Evolutionary conservation across 225 moss, liverwort and hornwort genomes (phyloP).

Genomic region (Ulota crispa): DNA sequence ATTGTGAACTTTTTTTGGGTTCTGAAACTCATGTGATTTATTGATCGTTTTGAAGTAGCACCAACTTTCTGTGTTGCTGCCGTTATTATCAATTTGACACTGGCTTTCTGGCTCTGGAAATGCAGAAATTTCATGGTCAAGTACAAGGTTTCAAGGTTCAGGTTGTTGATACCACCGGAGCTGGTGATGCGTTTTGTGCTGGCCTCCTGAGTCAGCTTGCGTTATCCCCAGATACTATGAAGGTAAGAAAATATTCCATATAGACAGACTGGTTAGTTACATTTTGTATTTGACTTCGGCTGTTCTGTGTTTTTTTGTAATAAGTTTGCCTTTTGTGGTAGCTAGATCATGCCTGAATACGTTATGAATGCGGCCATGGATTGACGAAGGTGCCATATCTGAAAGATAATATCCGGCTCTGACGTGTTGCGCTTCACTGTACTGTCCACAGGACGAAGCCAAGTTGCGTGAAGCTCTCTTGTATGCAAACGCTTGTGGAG

Average conservation of each 20-base stretch:
- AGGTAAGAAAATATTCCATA: conserved; percentile 26
- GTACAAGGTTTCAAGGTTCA: conserved; percentile 45
- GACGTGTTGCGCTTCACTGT: conserved; percentile 11
- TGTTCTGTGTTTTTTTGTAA: background rate
- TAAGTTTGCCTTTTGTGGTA: background rate
- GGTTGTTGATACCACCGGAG: conserved; percentile 64
- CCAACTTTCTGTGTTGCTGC: background rate
- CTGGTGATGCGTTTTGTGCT: conserved; percentile 71
- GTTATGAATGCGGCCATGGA: background rate
- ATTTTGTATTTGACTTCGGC: background rate
- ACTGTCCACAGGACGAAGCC: conserved; percentile 41
- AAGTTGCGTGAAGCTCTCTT: conserved; percentile 49
- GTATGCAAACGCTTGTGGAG: conserved; percentile 63
- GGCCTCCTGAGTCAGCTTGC: conserved; percentile 50
- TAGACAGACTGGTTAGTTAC: background rate
- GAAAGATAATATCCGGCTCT: conserved; percentile 1
- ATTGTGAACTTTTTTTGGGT: background rate
- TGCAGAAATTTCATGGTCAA: conserved; percentile 54
- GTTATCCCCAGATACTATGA: conserved; percentile 28
- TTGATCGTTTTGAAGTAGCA: conserved; percentile 5
- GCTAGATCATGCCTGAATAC: background rate
- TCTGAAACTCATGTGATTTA: background rate
- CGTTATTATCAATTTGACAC: background rate
- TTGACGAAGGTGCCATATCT: background rate
- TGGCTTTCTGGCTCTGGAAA: conserved; percentile 22